Base-by-base conservation (phyloP, 495 filamentous ascomycete species). In the Bathelium albidoporum region DNA sequence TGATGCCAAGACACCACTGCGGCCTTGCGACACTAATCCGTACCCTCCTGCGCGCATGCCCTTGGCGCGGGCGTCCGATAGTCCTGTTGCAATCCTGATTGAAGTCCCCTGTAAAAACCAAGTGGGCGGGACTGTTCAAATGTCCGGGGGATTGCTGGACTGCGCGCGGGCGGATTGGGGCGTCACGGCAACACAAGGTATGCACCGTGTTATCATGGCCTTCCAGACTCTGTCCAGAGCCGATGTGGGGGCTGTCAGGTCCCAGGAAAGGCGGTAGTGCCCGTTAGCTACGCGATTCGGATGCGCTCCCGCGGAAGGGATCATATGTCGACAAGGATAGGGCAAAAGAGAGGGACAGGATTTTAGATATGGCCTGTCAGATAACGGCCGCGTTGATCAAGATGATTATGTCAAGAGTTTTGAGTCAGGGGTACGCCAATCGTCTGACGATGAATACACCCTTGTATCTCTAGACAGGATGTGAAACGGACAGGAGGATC, bases 171-270 rank as follows among this genome's bases (percentile, higher is more conserved):
- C 49, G 49, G 49, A 55, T 55, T 55, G 49, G 49, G 24, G 49
- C 22, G 20, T 55, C 49, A 55, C 11, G 49, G 49, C 49, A 55
- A 55, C 49, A 55, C 49, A 55, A 29, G 49, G 49, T 9, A 55
- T 55, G 49, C 44, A 10, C 5, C 5, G 12, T 16, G 44, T 55
- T 28, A 29, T 29, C 49, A 20, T 55, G 5, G 20, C 49, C 49
- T 55, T 55, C 49, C 16, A 55, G 49, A 55, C 49, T 29, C n/a
- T 29, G 49, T 55, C 49, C n/a, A 55, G 49, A 9, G 16, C 49
- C 7, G 49, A n/a, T 29, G 44, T 9, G 5, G 49, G 24, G 22
- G 10, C 10, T 55, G 49, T 29, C 24, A 55, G 49, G 49, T n/a
- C 22, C 16, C n/a, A n/a, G n/a, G n/a, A n/a, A n/a, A n/a, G n/a